Conservation (phyloP, 768 basidiomycete genomes). For the Tephrocybe sp. region DNA sequence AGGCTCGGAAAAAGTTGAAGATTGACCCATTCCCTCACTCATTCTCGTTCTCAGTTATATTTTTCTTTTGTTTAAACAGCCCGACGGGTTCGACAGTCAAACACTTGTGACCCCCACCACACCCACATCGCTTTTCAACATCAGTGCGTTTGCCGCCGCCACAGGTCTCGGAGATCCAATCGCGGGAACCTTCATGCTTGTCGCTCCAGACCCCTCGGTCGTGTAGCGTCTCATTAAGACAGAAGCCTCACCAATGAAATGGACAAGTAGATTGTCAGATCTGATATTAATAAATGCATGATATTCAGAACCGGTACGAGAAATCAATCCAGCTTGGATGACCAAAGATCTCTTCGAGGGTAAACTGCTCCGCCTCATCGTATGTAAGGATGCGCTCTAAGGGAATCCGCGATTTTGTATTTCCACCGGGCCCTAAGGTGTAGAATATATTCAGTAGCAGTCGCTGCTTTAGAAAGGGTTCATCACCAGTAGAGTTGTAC, state of each 20-base stretch:
- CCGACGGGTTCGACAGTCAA: constrained; percentile 38
- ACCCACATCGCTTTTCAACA: constrained; percentile 36
- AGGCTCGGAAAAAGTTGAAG: no score
- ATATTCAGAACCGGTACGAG: constrained; percentile 41
- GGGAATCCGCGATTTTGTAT: constrained; percentile 40
- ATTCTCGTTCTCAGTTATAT: constrained; percentile 35
- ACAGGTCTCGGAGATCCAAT: constrained; percentile 44
- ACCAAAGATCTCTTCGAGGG: constrained; percentile 52
- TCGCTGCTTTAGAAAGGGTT: neutral
- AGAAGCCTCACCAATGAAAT: no score
- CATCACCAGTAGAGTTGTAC: constrained; percentile 48
- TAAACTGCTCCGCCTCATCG: constrained; percentile 39
- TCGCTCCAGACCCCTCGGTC: constrained; percentile 27
- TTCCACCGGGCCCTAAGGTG: constrained; percentile 51
- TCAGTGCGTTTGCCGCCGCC: constrained; percentile 39
- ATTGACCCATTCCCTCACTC: neutral
- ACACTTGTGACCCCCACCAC: constrained; percentile 36
- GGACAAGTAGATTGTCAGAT: no score
- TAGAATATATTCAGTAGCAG: neutral
- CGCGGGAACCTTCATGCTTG: constrained; percentile 47
- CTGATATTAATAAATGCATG: no score
- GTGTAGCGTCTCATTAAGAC: neutral
- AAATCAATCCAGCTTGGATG: constrained; percentile 58
- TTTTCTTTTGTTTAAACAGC: constrained; percentile 47
- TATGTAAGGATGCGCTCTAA: constrained; percentile 47